phyloP scores from a whole-genome alignment of 2,329 filamentous ascomycete genomes.

The Penicillium olsonii region DNA sequence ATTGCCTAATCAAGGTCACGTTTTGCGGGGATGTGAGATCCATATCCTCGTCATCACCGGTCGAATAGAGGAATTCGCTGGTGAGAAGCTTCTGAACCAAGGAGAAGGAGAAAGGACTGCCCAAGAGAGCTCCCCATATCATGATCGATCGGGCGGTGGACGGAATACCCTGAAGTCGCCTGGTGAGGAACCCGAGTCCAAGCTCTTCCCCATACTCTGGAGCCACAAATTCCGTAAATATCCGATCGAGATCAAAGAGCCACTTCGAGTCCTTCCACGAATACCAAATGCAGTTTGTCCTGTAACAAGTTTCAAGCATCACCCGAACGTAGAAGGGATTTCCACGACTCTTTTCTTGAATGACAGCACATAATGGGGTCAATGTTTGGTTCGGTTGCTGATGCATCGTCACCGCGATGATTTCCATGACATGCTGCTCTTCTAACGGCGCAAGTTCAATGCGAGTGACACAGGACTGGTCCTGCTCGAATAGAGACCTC shows the following conservation, averaged over 20 bases:
- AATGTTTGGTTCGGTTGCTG: conserved; percentile 69
- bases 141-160: conserved; percentile 73
- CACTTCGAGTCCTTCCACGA: conserved; percentile 80
- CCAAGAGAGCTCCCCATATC: conserved; percentile 82
- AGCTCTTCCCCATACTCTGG: conserved; percentile 77
- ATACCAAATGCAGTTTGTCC: conserved; percentile 87
- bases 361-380: conserved; percentile 74
- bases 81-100: conserved; percentile 75
- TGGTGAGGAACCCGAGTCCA: conserved; percentile 78
- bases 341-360: conserved; percentile 84
- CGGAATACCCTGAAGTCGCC: conserved; percentile 75
- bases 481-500: conserved; percentile 43
- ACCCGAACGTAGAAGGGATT: conserved; percentile 91
- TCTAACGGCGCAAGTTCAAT: conserved; percentile 72
- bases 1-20: conserved; percentile 56
- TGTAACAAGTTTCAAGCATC: conserved; percentile 83
- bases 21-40: conserved; percentile 41
- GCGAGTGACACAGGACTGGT: conserved; percentile 63
- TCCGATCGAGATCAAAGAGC: conserved; percentile 80
- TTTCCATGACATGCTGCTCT: conserved; percentile 78
- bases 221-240: conserved; percentile 82
- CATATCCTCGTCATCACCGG: conserved; percentile 46
- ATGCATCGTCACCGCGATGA: conserved; percentile 79
- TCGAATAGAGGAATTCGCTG: conserved; percentile 67
- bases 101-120: conserved; percentile 80